phyloP scores from a whole-genome alignment of 1,284 basidiomycete genomes.

The Leccinum fallax region DNA sequence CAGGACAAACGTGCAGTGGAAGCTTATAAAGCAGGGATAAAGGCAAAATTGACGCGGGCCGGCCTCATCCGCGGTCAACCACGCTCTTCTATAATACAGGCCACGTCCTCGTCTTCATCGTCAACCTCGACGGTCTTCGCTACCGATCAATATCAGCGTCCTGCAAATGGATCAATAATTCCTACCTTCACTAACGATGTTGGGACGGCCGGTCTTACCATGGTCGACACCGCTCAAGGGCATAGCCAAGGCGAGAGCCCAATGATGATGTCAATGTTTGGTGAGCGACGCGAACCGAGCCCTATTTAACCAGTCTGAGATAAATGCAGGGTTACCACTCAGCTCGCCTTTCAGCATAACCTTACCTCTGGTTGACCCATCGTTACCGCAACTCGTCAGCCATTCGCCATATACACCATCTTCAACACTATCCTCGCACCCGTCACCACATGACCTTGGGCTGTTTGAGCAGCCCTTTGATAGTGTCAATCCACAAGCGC shows the following conservation, averaged over 20 bases:
- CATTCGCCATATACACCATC: constrained; percentile 39
- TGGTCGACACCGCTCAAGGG: constrained; percentile 23
- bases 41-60: constrained; percentile 71
- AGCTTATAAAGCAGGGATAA: constrained; percentile 80
- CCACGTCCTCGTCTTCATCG: constrained; percentile 31
- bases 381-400: constrained; percentile 31
- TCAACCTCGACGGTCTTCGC: constrained; percentile 34
- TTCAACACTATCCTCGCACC: constrained; percentile 35
- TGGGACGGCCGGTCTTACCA: constrained; percentile 23
- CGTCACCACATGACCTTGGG: constrained; percentile 32
- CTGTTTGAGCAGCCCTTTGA: constrained; percentile 36
- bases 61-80: constrained; percentile 81
- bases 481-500: constrained; percentile 17
- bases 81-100: constrained; percentile 51
- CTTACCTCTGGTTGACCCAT: constrained; percentile 31
- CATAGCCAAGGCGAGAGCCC: constrained; percentile 30
- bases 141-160: constrained; percentile 33
- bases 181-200: constrained; percentile 24
- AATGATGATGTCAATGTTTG: constrained; percentile 32
- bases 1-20: constrained; percentile 83
- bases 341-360: constrained; percentile 36
- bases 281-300: constrained; percentile 17
- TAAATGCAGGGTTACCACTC: constrained; percentile 27
- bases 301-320: constrained; percentile 16
- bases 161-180: constrained; percentile 24